Evolutionary conservation across 805 yeast genomes (phyloP).

Genomic region (Lachancea fermentati): DNA sequence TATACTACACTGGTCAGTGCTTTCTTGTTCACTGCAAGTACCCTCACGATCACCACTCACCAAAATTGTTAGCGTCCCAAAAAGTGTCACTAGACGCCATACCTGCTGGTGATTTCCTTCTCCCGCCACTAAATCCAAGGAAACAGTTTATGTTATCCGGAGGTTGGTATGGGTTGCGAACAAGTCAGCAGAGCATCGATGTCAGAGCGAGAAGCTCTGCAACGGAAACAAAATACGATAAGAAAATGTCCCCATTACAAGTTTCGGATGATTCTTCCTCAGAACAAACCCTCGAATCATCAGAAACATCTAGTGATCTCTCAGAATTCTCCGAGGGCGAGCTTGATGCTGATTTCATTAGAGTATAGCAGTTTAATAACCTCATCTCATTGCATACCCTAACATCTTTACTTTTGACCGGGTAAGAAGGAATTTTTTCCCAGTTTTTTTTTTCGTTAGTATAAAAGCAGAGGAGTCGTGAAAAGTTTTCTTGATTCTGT

Average conservation of each 20-base stretch:
- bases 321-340: constrained; percentile 7
- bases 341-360: constrained; percentile 10
- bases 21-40: constrained; percentile 6
- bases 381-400: constrained; percentile 2
- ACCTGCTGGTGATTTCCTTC: constrained; percentile 2
- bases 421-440: constrained; percentile 1
- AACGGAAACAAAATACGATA: background rate
- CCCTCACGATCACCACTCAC: constrained; percentile 1
- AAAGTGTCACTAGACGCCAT: constrained; percentile 3
- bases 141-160: constrained; percentile 2
- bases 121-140: constrained; percentile 5
- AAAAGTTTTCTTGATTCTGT: constrained; percentile 7
- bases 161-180: constrained; percentile 8
- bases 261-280: background rate
- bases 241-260: background rate
- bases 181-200: constrained; percentile 3
- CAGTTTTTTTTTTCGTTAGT: constrained; percentile 1
- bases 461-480: constrained; percentile 4
- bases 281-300: background rate
- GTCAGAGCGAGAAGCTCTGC: background rate
- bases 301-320: background rate
- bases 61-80: background rate
- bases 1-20: constrained; percentile 2
- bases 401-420: background rate
- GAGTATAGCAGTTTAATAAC: background rate